Conservation (phyloP, 129 eudicot genomes). For the Chrysanthemum seticuspe region DNA sequence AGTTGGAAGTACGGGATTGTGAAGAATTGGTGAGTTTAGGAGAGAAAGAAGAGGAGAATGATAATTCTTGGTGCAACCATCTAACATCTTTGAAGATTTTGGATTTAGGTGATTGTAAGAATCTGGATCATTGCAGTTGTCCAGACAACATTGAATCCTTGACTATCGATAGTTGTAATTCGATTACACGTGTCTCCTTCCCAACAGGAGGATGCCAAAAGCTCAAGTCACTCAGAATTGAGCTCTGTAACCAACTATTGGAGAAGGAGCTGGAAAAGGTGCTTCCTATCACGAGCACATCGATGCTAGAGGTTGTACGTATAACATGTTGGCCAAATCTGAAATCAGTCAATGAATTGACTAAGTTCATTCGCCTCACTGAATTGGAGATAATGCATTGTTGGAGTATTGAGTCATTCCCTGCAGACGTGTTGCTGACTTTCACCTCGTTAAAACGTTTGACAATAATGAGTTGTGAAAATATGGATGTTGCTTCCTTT, state of each 20-base stretch:
- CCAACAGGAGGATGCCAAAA: slow-evolving; percentile 2
- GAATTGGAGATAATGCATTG: neutral
- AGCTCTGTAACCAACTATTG: neutral
- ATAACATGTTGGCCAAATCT: neutral
- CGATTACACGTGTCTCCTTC: neutral
- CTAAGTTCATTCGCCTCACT: neutral
- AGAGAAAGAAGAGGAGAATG: slow-evolving; percentile 14
- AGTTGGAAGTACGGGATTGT: neutral
- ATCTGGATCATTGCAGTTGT: neutral
- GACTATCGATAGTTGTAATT: neutral
- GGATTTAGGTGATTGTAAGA: neutral
- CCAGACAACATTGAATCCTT: neutral
- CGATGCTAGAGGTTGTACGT: neutral
- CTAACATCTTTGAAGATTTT: slow-evolving; percentile 17
- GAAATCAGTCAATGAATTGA: neutral
- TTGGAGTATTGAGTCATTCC: neutral
- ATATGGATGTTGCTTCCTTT: neutral
- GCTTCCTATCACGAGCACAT: neutral
- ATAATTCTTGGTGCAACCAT: neutral
- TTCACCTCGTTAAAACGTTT: neutral
- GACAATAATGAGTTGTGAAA: neutral
- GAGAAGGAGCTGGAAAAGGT: neutral
- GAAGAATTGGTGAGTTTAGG: slow-evolving; percentile 7
- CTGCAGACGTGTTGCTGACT: neutral
- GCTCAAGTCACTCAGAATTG: neutral